Percentiles rank a stretch among this genome's conserved stretches.
phyloP scores from a whole-genome alignment of 495 filamentous ascomycete genomes.

The Penicillium longicatenatum region DNA sequence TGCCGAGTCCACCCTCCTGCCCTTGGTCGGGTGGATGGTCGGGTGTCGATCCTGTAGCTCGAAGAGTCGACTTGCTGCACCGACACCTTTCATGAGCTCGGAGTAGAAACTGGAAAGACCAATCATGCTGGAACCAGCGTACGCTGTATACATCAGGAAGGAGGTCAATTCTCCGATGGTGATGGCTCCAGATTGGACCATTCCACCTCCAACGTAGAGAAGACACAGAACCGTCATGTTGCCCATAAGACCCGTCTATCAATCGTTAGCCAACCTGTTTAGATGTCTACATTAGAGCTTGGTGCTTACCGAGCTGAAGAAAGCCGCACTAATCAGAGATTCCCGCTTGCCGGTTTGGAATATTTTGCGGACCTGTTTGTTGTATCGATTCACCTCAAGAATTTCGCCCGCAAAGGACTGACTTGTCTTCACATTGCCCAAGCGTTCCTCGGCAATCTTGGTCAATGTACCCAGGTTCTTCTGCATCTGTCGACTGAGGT shows the following conservation, averaged over 20 bases:
- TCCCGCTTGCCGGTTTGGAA: conserved; percentile 85
- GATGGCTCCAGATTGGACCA: conserved; percentile 84
- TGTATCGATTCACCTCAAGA: conserved; percentile 87
- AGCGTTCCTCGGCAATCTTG: conserved; percentile 93
- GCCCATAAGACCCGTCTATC: conserved; percentile 78
- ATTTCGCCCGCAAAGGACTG: conserved; percentile 95
- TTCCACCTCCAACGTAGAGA: conserved; percentile 84
- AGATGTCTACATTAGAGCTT: background rate
- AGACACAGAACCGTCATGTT: conserved; percentile 96
- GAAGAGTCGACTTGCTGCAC: conserved; percentile 91
- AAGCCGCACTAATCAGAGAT: conserved; percentile 84
- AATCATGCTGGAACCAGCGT: conserved; percentile 88
- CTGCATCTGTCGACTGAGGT: conserved; percentile 87
- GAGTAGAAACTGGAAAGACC: conserved; percentile 95
- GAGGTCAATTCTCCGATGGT: conserved; percentile 92
- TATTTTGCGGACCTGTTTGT: conserved; percentile 85
- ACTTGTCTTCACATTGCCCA: conserved; percentile 93
- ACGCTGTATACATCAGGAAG: conserved; percentile 97
- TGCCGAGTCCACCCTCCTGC: conserved; percentile 73
- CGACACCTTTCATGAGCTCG: conserved; percentile 98
- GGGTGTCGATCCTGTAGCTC: conserved; percentile 93
- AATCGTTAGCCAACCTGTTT: conserved; percentile 18
- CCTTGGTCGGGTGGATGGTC: conserved; percentile 80
- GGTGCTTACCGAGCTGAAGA: conserved; percentile 70
- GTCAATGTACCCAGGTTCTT: conserved; percentile 87